Conservation (phyloP, 495 filamentous ascomycete species). For the Trichoderma reesei region DNA sequence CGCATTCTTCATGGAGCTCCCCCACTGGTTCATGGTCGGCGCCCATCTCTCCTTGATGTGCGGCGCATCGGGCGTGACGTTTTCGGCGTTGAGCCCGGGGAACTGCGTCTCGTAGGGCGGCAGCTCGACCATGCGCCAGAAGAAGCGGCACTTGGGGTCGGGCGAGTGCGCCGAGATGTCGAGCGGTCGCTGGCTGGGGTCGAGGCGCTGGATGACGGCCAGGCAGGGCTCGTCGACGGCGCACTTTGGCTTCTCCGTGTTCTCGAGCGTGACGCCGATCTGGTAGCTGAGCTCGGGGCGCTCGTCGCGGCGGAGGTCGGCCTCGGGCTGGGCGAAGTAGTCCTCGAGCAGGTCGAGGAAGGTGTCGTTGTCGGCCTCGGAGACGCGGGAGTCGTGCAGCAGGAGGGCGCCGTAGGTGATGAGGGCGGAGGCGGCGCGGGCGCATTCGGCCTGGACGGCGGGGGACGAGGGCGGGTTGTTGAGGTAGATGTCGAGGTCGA, state of each 20-base stretch:
- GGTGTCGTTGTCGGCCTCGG: slow-evolving; percentile 35
- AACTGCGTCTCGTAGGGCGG: slow-evolving; percentile 38
- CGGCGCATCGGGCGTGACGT: slow-evolving; percentile 31
- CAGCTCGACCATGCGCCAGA: slow-evolving; percentile 38
- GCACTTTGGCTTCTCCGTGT: slow-evolving; percentile 46
- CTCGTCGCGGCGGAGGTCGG: slow-evolving; percentile 30
- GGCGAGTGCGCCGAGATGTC: slow-evolving; percentile 36
- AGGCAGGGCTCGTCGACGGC: slow-evolving; percentile 44
- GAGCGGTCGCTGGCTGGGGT: slow-evolving; percentile 35
- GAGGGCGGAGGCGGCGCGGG: slow-evolving; percentile 33
- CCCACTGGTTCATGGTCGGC: slow-evolving; percentile 39
- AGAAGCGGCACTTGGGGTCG: slow-evolving; percentile 43
- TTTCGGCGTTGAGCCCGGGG: slow-evolving; percentile 34
- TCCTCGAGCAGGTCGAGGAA: slow-evolving; percentile 46
- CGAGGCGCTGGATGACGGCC: slow-evolving; percentile 35
- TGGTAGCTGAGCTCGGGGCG: slow-evolving; percentile 41
- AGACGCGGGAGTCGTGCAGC: slow-evolving; percentile 42
- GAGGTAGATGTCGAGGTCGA: slow-evolving; percentile 42
- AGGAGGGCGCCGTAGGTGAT: slow-evolving; percentile 41
- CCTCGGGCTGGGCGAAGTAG: slow-evolving; percentile 43
- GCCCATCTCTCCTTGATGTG: slow-evolving; percentile 35
- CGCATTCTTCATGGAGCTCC: slow-evolving; percentile 42
- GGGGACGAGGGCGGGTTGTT: slow-evolving; percentile 22
- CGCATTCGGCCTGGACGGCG: slow-evolving; percentile 34
- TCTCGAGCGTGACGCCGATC: slow-evolving; percentile 44